These are phyloP conservation scores for Hyaloperonospora brassicae DNA, from an alignment of 352 stramenopile genomes.

Conservation along the genomic window DNA sequence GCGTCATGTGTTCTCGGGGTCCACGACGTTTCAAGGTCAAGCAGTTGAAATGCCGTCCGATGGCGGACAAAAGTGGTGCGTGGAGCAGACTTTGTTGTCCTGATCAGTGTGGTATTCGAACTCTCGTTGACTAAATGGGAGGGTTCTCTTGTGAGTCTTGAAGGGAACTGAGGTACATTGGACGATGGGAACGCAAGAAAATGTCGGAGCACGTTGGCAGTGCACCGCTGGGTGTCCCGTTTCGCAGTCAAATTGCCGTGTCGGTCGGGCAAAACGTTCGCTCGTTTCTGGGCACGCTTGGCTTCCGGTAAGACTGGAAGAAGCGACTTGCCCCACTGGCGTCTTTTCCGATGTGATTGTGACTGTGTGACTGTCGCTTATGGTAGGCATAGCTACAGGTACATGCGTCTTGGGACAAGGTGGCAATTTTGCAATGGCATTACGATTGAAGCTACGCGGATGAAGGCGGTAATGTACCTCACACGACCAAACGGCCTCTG, in stretches of 20 bases:
- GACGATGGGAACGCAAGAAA: slow-evolving; percentile 81
- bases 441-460: slow-evolving; percentile 75
- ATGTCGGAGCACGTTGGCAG: slow-evolving; percentile 69
- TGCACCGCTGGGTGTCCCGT: slow-evolving; percentile 57
- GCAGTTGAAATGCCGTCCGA: slow-evolving; percentile 66
- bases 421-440: slow-evolving; percentile 82
- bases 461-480: slow-evolving; percentile 62
- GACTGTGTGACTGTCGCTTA: slow-evolving; percentile 2
- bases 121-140: slow-evolving; percentile 1
- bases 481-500: too few relatives aligned
- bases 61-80: slow-evolving; percentile 74
- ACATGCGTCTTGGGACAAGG: slow-evolving; percentile 73
- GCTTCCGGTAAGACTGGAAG: slow-evolving; percentile 51
- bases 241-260: slow-evolving; percentile 75
- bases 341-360: slow-evolving; percentile 2
- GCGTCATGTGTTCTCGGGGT: slow-evolving; percentile 74
- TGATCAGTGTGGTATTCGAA: not conserved
- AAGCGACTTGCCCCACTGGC: not conserved
- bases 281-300: slow-evolving; percentile 59
- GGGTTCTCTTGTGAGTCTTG: slow-evolving; percentile 1
- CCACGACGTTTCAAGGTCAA: slow-evolving; percentile 73
- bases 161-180: slow-evolving; percentile 79
- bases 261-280: slow-evolving; percentile 79
- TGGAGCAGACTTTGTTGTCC: not conserved
- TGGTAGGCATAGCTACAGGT: slow-evolving; percentile 68